These are phyloP conservation scores for Glaciozyma martinii DNA, from an alignment of 768 basidiomycete genomes.

Conservation along the genomic window DNA sequence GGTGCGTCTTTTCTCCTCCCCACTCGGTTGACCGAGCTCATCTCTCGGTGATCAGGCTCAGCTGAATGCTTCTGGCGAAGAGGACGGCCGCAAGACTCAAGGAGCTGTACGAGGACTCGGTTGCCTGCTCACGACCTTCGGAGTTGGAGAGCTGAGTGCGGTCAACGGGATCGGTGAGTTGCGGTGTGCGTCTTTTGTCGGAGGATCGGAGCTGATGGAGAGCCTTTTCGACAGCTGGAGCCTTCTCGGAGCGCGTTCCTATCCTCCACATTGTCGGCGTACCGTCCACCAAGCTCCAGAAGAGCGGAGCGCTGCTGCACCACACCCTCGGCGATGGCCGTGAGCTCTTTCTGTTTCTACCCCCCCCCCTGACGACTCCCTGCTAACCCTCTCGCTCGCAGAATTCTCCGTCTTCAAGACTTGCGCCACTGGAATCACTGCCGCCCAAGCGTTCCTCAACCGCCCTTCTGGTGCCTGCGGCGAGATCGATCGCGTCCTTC, in stretches of 20 bases:
- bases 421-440: constrained; percentile 65
- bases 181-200: background rate
- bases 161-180: constrained; percentile 66
- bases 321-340: constrained; percentile 80
- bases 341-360: background rate
- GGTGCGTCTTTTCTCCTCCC: background rate
- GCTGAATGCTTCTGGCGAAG: background rate
- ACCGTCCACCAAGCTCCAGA: constrained; percentile 65
- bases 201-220: background rate
- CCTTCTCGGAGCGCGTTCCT: constrained; percentile 80
- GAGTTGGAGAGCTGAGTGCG: constrained; percentile 87
- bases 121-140: constrained; percentile 60
- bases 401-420: constrained; percentile 72
- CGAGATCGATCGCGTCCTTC: constrained; percentile 71
- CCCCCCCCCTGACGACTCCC: background rate
- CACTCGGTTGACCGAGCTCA: constrained; percentile 32
- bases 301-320: constrained; percentile 64
- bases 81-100: constrained; percentile 18
- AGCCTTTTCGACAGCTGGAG: constrained; percentile 27
- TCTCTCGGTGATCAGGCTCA: constrained; percentile 59
- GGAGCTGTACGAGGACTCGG: constrained; percentile 26
- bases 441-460: constrained; percentile 55
- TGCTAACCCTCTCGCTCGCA: background rate
- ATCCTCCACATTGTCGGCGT: constrained; percentile 79
- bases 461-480: constrained; percentile 51